Evolutionary conservation across 805 yeast genomes (phyloP).

Genomic region (Saccharomycopsis guyanensis): DNA sequence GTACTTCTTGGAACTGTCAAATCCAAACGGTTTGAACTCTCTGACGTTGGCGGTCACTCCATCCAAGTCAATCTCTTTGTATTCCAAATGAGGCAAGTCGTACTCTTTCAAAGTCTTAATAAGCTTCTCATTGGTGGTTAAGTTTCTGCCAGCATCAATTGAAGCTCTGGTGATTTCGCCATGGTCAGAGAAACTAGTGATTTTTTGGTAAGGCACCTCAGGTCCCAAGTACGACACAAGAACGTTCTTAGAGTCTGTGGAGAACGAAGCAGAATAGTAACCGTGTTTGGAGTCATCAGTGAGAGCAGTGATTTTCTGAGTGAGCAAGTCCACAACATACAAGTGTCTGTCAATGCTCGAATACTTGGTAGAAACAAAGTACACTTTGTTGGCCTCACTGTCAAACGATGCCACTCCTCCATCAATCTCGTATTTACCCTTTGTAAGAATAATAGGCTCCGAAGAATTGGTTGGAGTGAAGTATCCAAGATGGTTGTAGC

Average conservation of each 20-base stretch:
- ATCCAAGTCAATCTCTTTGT: slow-evolving; percentile 45
- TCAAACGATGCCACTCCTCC: slow-evolving; percentile 62
- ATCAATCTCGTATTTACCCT: slow-evolving; percentile 89
- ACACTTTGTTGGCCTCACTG: slow-evolving; percentile 39
- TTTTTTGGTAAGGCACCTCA: slow-evolving; percentile 65
- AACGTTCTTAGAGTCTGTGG: slow-evolving; percentile 69
- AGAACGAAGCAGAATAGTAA: slow-evolving; percentile 65
- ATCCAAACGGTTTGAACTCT: slow-evolving; percentile 72
- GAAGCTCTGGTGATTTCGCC: slow-evolving; percentile 23
- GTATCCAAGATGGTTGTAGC: slow-evolving; percentile 72
- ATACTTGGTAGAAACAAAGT: slow-evolving; percentile 64
- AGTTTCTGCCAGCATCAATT: slow-evolving; percentile 30
- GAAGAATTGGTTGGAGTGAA: slow-evolving; percentile 62
- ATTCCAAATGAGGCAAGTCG: slow-evolving; percentile 49
- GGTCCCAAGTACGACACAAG: slow-evolving; percentile 76
- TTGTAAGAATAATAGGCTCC: slow-evolving; percentile 51
- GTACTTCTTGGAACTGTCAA: slow-evolving; percentile 44
- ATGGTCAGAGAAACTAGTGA: slow-evolving; percentile 44
- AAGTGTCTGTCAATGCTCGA: slow-evolving; percentile 81
- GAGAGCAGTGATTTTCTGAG: slow-evolving; percentile 33
- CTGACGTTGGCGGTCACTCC: slow-evolving; percentile 51
- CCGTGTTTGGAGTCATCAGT: slow-evolving; percentile 53
- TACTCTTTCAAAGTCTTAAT: slow-evolving; percentile 33
- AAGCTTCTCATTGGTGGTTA: slow-evolving; percentile 42
- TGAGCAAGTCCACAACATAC: slow-evolving; percentile 55